Conservation (phyloP, 164 flowering plant genomes). For the Berberis thunbergii region DNA sequence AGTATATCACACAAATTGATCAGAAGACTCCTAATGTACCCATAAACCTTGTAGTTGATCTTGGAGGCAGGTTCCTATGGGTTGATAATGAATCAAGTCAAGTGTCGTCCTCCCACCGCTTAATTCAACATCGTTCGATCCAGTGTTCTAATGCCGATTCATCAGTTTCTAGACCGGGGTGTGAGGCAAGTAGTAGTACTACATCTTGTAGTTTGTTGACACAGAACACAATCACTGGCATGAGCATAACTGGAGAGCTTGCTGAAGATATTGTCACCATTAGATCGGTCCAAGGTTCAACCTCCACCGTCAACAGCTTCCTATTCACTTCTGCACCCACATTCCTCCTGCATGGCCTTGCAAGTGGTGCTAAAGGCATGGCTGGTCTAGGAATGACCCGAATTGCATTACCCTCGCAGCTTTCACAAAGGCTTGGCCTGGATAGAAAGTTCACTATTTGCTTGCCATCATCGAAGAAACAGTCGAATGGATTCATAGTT, state of each 20-base stretch:
- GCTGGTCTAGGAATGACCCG: constrained; percentile 24
- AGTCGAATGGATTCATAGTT: constrained; percentile 19
- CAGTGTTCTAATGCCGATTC: constrained; percentile 17
- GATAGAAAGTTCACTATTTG: constrained; percentile 26
- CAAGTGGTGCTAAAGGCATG: constrained; percentile 23
- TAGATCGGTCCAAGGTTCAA: constrained; percentile 11
- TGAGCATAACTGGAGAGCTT: constrained; percentile 17
- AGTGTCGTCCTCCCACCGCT: not conserved
- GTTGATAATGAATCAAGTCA: constrained; percentile 17
- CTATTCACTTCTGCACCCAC: constrained; percentile 20
- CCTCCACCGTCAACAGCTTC: constrained; percentile 1
- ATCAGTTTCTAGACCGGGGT: not conserved
- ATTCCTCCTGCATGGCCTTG: constrained; percentile 19
- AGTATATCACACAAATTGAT: constrained; percentile 18
- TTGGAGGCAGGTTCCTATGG: constrained; percentile 29
- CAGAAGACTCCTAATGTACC: constrained; percentile 23
- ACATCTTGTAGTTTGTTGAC: constrained; percentile 15
- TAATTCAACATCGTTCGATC: constrained; percentile 20
- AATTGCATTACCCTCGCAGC: constrained; percentile 19
- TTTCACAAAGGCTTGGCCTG: constrained; percentile 19
- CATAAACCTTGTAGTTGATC: constrained; percentile 18
- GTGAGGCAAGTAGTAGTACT: not conserved
- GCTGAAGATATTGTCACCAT: constrained; percentile 19
- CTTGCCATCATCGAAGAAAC: constrained; percentile 5
- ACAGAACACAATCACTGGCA: constrained; percentile 17